A percentile compares a stretch with the other conserved stretches of the same genome.
These are phyloP conservation scores for Globisporangium paddicum DNA, from an alignment of 352 stramenopile genomes.

Conservation along the genomic window DNA sequence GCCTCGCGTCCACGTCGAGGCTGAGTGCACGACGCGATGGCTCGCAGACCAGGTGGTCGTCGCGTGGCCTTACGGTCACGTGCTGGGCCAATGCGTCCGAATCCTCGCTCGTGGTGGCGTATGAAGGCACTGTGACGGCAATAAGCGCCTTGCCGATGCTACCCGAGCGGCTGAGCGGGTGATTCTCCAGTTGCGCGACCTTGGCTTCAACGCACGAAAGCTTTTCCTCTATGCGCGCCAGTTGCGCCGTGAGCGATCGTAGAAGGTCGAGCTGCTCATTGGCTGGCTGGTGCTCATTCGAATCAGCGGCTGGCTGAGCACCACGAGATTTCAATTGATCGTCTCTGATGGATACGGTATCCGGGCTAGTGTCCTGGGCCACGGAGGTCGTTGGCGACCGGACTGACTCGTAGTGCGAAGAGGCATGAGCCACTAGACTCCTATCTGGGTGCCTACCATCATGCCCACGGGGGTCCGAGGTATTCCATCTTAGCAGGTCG, in stretches of 20 bases:
- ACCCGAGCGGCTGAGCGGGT: background rate
- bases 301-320: no score
- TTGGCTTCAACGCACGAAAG: background rate
- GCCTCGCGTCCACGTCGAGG: background rate
- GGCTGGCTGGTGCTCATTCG: background rate
- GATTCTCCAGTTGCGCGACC: background rate
- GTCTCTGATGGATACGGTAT: background rate
- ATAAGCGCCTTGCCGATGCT: constrained; percentile 5
- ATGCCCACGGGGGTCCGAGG: background rate
- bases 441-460: no score
- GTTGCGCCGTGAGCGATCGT: constrained; percentile 1
- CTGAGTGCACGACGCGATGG: background rate
- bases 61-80: no score
- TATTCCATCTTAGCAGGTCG: background rate
- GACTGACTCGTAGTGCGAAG: no score
- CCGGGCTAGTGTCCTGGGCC: background rate
- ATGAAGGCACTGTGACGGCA: background rate
- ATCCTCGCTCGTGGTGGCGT: background rate
- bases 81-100: no score
- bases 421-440: no score
- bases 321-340: background rate
- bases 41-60: no score
- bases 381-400: background rate
- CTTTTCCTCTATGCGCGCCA: constrained; percentile 12
- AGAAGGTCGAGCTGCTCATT: constrained; percentile 1